Evolutionary conservation across 352 stramenopile species (phyloP).

Genomic region (Globisporangium middletonii): DNA sequence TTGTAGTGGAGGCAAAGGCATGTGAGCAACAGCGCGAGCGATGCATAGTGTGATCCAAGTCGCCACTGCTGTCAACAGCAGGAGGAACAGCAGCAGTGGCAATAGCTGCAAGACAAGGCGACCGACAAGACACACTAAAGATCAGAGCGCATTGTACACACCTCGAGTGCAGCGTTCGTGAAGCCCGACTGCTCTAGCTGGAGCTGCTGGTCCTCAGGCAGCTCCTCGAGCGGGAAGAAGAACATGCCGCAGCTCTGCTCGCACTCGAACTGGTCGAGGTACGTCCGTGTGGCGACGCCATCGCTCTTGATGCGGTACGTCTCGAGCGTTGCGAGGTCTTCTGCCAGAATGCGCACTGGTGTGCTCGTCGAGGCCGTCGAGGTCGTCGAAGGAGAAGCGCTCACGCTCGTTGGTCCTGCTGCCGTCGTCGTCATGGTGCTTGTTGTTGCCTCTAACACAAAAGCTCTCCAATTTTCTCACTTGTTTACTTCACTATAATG

Average conservation of each 20-base stretch:
- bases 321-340: conserved; percentile 23
- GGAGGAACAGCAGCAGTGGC: not conserved
- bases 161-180: conserved; percentile 55
- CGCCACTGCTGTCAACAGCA: too few species aligned
- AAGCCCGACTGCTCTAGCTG: conserved; percentile 85
- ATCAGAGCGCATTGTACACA: not conserved
- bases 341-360: not conserved
- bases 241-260: conserved; percentile 90
- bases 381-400: too few species aligned
- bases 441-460: too few species aligned
- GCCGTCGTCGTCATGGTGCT: too few species aligned
- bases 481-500: too few species aligned
- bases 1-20: too few species aligned
- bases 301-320: conserved; percentile 51
- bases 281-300: conserved; percentile 43
- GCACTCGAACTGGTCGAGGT: conserved; percentile 77
- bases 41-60: too few species aligned
- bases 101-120: not conserved
- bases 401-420: too few species aligned
- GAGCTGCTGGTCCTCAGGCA: conserved; percentile 71
- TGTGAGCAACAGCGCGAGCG: too few species aligned
- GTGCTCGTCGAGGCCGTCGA: too few species aligned
- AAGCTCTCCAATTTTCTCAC: too few species aligned
- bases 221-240: conserved; percentile 83
- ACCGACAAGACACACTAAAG: not conserved